Evolutionary conservation across 768 basidiomycete genomes (phyloP).

Genomic region (Amanita fuliginea): DNA sequence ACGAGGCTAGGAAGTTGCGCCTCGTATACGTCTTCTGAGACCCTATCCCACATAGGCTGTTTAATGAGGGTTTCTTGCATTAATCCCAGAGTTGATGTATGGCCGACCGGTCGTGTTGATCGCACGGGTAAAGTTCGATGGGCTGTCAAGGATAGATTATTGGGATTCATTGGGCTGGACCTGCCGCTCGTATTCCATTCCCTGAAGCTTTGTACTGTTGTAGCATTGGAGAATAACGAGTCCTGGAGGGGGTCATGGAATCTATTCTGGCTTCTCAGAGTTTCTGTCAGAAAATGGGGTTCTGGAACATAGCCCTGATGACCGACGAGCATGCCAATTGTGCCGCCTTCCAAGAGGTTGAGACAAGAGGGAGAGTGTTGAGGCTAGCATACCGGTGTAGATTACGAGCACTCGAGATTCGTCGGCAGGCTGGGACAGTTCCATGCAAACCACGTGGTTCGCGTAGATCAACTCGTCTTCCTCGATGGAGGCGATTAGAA

Average conservation of each 20-base stretch:
- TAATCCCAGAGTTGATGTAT: conserved; percentile 23
- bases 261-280: conserved; percentile 68
- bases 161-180: conserved; percentile 30
- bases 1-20: conserved; percentile 65
- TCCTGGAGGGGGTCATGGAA: conserved; percentile 89
- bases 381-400: conserved; percentile 47
- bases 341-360: conserved; percentile 39
- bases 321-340: conserved; percentile 80
- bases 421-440: conserved; percentile 38
- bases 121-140: conserved; percentile 44
- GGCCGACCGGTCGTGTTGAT: conserved; percentile 59
- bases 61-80: conserved; percentile 12
- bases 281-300: conserved; percentile 80
- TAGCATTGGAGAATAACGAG: conserved; percentile 74
- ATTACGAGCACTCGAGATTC: conserved; percentile 80
- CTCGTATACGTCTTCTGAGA: conserved; percentile 60
- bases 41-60: conserved; percentile 31
- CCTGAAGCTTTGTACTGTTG: conserved; percentile 69
- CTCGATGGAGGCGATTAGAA: conserved; percentile 60
- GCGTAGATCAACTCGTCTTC: conserved; percentile 9
- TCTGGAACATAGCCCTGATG: conserved; percentile 75
- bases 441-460: conserved; percentile 21
- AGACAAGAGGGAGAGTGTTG: not conserved
- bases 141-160: conserved; percentile 14
- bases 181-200: conserved; percentile 59